These are phyloP conservation scores for Zoysia pacifica DNA, from an alignment of 176 grass and related monocot genomes.

Conservation along the genomic window DNA sequence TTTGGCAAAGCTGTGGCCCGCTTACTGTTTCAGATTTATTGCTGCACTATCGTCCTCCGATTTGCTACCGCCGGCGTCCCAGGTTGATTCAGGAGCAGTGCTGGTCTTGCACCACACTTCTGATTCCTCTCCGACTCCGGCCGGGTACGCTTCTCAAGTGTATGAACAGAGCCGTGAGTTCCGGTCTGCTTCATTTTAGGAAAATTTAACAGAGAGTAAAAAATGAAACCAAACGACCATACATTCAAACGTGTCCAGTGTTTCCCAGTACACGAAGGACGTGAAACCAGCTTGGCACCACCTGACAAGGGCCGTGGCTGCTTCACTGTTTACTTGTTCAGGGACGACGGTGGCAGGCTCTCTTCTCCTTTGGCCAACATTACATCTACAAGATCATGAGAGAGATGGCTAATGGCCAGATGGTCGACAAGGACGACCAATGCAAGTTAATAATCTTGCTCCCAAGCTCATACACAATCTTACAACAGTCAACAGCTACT, in stretches of 20 bases:
- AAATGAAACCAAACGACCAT: neutral
- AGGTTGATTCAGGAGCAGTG: neutral
- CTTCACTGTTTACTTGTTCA: conserved; percentile 1
- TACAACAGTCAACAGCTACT: conserved; percentile 24
- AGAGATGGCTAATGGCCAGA: conserved; percentile 8
- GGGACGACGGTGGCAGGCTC: neutral
- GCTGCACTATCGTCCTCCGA: too few species aligned
- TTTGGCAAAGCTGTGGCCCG: too few species aligned
- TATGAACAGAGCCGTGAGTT: neutral
- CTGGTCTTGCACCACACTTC: neutral
- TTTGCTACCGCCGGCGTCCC: too few species aligned
- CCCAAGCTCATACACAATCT: neutral
- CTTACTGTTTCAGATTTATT: too few species aligned
- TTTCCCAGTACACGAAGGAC: conserved; percentile 14
- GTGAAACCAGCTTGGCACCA: conserved; percentile 9
- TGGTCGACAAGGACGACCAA: conserved; percentile 25
- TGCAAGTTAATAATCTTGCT: neutral
- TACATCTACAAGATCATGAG: neutral
- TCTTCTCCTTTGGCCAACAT: neutral
- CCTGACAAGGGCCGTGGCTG: neutral
- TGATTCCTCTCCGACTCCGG: neutral
- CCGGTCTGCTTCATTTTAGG: neutral
- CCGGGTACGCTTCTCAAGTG: too few species aligned
- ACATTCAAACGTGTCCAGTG: neutral
- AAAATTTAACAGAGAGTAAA: neutral